Base-by-base conservation (phyloP, 257 asterid genomes). In the Eucommia ulmoides region DNA sequence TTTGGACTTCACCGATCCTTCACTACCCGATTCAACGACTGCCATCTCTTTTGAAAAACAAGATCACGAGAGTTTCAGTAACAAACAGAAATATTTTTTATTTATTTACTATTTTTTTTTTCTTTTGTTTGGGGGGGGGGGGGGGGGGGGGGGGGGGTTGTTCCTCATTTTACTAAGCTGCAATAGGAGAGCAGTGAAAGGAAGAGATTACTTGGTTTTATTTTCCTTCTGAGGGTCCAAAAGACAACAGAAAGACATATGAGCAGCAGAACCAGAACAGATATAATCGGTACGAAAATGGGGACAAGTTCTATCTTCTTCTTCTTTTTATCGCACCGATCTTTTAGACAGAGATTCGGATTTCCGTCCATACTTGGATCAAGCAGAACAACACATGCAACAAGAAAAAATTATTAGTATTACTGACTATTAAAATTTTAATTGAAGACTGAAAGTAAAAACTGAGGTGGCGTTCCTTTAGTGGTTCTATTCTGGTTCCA, bases 1-100 rank as follows among this genome's bases (percentile, higher is more conserved):
- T 48, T 41, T 67, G 15, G 46, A 6, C 56, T 54, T 67, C 52
- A 57, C 15, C 24, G 44, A 24, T 1, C 25, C 50, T 18, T 55
- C 29, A 15, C 17, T 54, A 18, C 46, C 55, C 15, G 25, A 0
- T 22, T 19, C 17, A n/a, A 18, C 20, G 25, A 15, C 48, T 23
- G 5, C 8, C 50, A 2, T 25, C 33, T 56, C 33, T 33, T 23
- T 49, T n/a, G 22, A 44, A 17, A 22, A 14, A 42, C n/a, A 48
- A 15, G 45, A 15, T 20, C 50, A 20, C 17, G 20, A 22, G n/a
- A 48, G 38, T 41, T 25, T 18, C n/a, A 38, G 24, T 23, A 33
- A n/a, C 2, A 23, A 22, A 8, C 35, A 20, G 17, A 38, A 16
- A 55, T 19, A 23, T 12, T 42, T 24, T 41, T 9, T 8, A 56